Base-by-base conservation (phyloP, 2,329 filamentous ascomycete genomes). In the Fusarium sp. region DNA sequence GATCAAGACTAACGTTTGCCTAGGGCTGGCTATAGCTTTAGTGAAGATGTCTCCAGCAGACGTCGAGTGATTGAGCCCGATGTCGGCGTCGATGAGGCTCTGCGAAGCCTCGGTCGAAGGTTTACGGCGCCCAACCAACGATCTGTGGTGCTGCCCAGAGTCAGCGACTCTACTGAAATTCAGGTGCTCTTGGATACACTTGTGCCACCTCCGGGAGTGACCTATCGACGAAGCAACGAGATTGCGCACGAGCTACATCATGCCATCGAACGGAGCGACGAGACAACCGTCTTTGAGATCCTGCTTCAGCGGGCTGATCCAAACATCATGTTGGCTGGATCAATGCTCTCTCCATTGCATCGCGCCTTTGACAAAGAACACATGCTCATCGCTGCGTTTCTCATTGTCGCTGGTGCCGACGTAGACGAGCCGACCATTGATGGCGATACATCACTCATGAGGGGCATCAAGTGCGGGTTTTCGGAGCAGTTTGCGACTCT, bases 1-100 rank as follows among this genome's bases (percentile, higher is more conserved):
- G 12, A 17, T 33, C 17, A 25, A 54, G 11, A 15, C 73, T 79
- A 63, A 79, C 60, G 6, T 43, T 22, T 10, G 22, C 17, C 17
- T 25, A 71, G 60, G 69, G 76, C 66, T 65, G 45, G 70, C 17
- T 79, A 79, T 50, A 77, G 38, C 38, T 77, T 74, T 37, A 71
- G 68, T 45, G 69, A 71, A 59, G 70, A 77, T 63, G 59, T 74
- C 25, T 60, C 59, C 43, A 78, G 69, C 14, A 76, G 75, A 50
- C 73, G 77, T 32, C 77, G 77, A 37, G 77, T 79, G 56, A 79
- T 79, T 35, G 77, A 79, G 57, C 77, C 77, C 35, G 77, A 79
- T 40, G 68, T 75, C 50, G 63, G 65, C 22, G 69, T 79, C 35
- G 77, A 79, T 22, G 75, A 78, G 57, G 77, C 77, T 37, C 59